These are phyloP conservation scores for Rhodotorula babjevae DNA, from an alignment of 768 basidiomycete genomes.

Conservation along the genomic window DNA sequence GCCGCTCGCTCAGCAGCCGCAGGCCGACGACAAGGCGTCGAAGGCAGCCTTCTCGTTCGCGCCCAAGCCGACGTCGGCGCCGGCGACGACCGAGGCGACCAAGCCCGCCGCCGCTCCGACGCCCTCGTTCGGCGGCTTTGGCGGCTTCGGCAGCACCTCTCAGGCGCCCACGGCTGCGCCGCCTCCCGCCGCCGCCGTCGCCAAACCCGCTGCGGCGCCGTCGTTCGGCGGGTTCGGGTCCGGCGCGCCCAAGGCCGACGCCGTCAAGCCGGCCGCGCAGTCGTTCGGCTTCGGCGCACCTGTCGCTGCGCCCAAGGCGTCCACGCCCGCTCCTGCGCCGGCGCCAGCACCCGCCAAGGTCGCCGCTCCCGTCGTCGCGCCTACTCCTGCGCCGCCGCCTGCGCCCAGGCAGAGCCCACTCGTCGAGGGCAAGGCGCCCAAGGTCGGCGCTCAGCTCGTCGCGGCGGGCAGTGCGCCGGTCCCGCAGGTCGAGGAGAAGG, in stretches of 20 bases:
- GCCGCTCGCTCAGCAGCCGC: background rate
- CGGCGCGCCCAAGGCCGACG: background rate
- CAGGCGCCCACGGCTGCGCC: no score
- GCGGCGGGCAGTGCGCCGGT: background rate
- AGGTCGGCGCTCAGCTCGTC: conserved; percentile 24
- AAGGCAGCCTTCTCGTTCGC: background rate
- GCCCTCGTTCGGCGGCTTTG: background rate
- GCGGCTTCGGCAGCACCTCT: no score
- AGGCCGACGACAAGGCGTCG: background rate
- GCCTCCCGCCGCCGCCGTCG: no score
- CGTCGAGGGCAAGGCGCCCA: conserved; percentile 5
- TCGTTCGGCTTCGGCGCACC: background rate
- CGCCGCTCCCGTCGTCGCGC: background rate
- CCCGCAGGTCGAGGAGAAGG: conserved; percentile 36
- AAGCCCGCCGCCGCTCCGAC: background rate
- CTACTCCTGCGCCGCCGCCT: background rate
- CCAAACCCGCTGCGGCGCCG: no score
- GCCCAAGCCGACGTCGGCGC: background rate
- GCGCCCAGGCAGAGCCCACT: background rate
- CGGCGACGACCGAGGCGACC: background rate
- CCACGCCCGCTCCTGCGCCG: background rate
- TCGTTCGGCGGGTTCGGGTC: background rate
- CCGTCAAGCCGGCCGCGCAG: background rate
- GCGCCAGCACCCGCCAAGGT: background rate
- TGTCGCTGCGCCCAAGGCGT: background rate